phyloP scores from a whole-genome alignment of 352 stramenopile genomes.

The Globisporangium mamillatum region DNA sequence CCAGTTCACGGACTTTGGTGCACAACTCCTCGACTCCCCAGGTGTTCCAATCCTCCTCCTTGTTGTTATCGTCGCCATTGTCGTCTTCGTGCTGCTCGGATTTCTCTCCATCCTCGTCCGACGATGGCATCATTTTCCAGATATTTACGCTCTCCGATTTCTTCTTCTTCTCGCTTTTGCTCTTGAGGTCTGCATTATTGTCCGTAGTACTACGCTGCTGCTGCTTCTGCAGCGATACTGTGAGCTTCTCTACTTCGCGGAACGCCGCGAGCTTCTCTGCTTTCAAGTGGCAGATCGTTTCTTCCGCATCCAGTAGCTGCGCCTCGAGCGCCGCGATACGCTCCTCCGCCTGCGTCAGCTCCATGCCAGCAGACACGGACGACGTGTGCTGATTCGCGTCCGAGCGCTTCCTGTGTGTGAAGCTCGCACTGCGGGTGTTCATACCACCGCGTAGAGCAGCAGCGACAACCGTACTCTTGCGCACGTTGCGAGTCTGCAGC shows the following conservation, averaged over 20 bases:
- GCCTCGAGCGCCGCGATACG: slow-evolving; percentile 41
- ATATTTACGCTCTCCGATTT: slow-evolving; percentile 6
- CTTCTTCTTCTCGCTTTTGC: neutral
- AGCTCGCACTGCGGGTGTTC: neutral
- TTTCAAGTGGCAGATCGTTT: slow-evolving; percentile 73
- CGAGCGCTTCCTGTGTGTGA: neutral
- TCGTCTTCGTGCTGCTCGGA: neutral
- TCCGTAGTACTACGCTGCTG: neutral
- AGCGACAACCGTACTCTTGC: neutral
- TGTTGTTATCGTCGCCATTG: neutral
- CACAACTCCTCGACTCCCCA: slow-evolving; percentile 12
- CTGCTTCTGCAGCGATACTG: slow-evolving; percentile 7
- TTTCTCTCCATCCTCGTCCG: neutral
- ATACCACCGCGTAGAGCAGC: neutral
- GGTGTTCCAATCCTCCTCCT: neutral
- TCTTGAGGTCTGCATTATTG: neutral
- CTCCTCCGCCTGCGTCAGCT: slow-evolving; percentile 60
- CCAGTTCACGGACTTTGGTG: slow-evolving; percentile 34
- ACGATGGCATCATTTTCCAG: neutral
- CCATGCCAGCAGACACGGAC: slow-evolving; percentile 17
- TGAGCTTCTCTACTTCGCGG: slow-evolving; percentile 56
- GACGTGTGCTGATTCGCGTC: neutral
- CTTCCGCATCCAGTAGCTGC: slow-evolving; percentile 62
- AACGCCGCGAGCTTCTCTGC: slow-evolving; percentile 62
- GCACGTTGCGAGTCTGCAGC: slow-evolving; percentile 9